Base-by-base conservation (phyloP, 257 asterid genomes). In the Solanum sparsipilum region DNA sequence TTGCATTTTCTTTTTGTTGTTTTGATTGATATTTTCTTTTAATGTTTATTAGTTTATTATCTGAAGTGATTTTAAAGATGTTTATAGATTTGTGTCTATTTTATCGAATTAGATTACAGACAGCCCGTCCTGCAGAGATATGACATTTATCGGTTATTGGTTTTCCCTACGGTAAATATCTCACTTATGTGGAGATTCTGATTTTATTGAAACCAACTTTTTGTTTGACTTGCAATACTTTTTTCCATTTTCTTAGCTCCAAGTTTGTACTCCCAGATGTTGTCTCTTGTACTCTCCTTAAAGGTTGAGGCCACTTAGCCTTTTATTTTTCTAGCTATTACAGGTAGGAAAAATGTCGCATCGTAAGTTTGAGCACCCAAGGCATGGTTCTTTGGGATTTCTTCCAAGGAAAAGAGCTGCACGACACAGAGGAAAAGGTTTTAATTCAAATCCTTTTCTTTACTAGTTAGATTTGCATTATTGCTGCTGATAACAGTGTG, bases 311-410 rank as follows among this genome's bases (percentile, higher is more conserved):
- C 63, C 36, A 25, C 63, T 67, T 25, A 9, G 60, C 25, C 27
- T 38, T 85, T 85, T 68, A 38, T 39, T 39, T 20, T 68, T 85
- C 7, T 46, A 85, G 76, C 20, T 25, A 39, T 25, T 60, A 38
- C 82, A 85, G 87, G 38, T 29, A 27, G 87, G 86, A 48, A 90
- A 84, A 23, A 96, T 96, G 98, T 96, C 98, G 9, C 98, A 96
- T 41, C 93, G 98, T 46, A 96, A 96, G 93, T 94, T 96, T 87
- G 98, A 96, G 93, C 98, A 96, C 90, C 98, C 98, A 13, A 94
- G 98, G 60, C 98, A 96, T 72, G 98, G 98, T 13, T 96, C 98
- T 79, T 86, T 96, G 92, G 98, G 98, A 5, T 96, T 96, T 91
- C 96, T 96, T 39, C 98, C 98, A 3, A 90, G 98, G 48, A 96